Base-by-base conservation (phyloP, 352 stramenopile species). In the Phytopythium litorale region DNA sequence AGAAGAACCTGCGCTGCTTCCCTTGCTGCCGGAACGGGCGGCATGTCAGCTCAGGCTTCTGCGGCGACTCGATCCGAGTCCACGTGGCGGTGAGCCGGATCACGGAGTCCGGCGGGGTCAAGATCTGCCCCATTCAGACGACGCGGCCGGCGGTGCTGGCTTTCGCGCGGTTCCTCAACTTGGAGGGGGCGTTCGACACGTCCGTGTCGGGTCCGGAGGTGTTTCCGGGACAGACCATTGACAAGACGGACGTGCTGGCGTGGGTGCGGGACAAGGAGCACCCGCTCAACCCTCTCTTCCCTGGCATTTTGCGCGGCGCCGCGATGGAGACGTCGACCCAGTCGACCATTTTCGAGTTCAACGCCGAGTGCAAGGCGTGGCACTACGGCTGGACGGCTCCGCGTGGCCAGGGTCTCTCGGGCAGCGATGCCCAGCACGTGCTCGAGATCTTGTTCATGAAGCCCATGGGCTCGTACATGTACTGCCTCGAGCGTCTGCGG, bases 1-100 rank as follows among this genome's bases (percentile, higher is more conserved):
- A 96, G 59, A 96, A 96, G 65, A 96, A 96, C 50, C 62, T 96
- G 33, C 85, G 88, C 8, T 96, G 88, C 60, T 96, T 96, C 55
- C 88, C 88, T 16, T 92, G 72, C 63, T 95, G 87, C 62, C 83
- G 87, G 28, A 87, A 92, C 40, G 81, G 76, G 0, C 77, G 84
- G 9, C 88, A 96, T 64, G 85, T 94, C 63, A 89, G 76, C 59
- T 91, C 84, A 2, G 87, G 87, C 2, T 96, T 96, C 38, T 96
- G 88, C 52, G 88, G 88, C 25, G 83, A 92, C 65, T 89, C 88
- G 23, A 91, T 96, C 50, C 67, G 79, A 56, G 87, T 96, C 13
- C 83, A 92, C 50, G 86, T 94, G 15, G 82, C 80, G 7, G 76
- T 93, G 11, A 92, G 79, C 63, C 82, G 84, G 12, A 68, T 89